phyloP scores from a whole-genome alignment of 352 stramenopile genomes.

The Pythium graminicola region DNA sequence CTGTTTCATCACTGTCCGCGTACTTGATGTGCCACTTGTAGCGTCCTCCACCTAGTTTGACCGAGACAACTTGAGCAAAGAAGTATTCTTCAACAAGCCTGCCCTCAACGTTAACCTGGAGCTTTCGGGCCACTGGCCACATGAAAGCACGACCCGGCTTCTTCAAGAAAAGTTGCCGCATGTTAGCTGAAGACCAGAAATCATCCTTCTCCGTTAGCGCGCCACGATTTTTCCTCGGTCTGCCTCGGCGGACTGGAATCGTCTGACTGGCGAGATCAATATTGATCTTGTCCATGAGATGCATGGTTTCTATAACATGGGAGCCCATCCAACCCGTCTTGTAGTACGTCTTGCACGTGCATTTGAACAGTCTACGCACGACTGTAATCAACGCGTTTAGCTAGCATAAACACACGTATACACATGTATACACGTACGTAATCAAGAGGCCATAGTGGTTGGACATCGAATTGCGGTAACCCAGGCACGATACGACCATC shows the following conservation, averaged over 20 bases:
- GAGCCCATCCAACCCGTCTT: slow-evolving; percentile 1
- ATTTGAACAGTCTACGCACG: neutral
- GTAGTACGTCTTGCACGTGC: slow-evolving; percentile 6
- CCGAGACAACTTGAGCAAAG: neutral
- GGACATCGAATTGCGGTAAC: too few species aligned
- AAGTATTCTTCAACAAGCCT: neutral
- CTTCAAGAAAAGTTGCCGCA: neutral
- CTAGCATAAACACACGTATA: too few species aligned
- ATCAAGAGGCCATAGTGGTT: too few species aligned
- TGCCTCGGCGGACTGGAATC: neutral
- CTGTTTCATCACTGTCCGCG: too few species aligned
- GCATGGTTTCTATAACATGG: neutral
- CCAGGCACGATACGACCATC: too few species aligned
- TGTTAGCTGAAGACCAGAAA: neutral
- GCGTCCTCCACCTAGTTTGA: neutral
- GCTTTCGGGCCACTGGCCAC: neutral
- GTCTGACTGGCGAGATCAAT: neutral
- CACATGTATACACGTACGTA: too few species aligned
- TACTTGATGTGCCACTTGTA: too few species aligned
- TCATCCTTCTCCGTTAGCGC: too few species aligned
- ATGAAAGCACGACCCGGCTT: neutral
- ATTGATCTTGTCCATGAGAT: neutral
- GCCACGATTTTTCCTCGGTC: neutral
- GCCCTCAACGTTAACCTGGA: neutral
- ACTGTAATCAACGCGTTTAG: neutral